Percentiles rank a stretch among this genome's conserved stretches.
Conservation (phyloP, 2,329 filamentous ascomycete species). For the Ophiosphaerella herpotricha region DNA sequence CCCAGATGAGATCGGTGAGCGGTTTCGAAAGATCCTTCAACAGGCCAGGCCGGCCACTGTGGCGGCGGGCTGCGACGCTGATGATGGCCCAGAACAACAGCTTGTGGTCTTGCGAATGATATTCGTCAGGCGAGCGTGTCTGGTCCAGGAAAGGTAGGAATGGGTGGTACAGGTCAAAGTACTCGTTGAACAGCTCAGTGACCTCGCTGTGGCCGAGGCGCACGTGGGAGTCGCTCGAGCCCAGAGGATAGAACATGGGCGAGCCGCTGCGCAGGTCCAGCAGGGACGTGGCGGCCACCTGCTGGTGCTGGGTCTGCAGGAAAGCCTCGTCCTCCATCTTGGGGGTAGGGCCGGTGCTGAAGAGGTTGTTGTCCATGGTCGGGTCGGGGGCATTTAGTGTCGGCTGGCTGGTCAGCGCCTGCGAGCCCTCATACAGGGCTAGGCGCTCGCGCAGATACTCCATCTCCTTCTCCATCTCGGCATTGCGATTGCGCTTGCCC, state of each 20-base stretch:
- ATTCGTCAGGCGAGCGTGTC: constrained; percentile 66
- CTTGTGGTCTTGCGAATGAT: constrained; percentile 76
- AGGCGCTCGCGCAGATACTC: constrained; percentile 62
- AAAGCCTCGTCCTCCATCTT: constrained; percentile 42
- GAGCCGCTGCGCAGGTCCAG: constrained; percentile 54
- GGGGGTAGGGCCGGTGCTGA: constrained; percentile 23
- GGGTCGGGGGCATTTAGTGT: constrained; percentile 32
- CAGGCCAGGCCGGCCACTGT: constrained; percentile 65
- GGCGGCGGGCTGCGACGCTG: constrained; percentile 74
- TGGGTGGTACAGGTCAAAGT: constrained; percentile 75
- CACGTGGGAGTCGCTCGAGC: constrained; percentile 47
- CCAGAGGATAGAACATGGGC: constrained; percentile 64
- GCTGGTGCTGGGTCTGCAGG: constrained; percentile 43
- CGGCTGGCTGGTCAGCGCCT: constrained; percentile 31
- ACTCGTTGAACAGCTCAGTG: constrained; percentile 69
- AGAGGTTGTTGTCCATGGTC: constrained; percentile 27
- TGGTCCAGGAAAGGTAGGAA: constrained; percentile 77
- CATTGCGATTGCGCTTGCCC: constrained; percentile 80
- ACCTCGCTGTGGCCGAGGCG: constrained; percentile 50
- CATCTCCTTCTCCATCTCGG: constrained; percentile 85
- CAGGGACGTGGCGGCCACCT: constrained; percentile 45
- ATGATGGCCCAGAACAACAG: constrained; percentile 87
- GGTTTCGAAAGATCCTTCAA: constrained; percentile 69
- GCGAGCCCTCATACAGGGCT: constrained; percentile 63
- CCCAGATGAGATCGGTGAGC: constrained; percentile 74